A percentile compares a stretch with the other conserved stretches of the same genome.
phyloP scores from a whole-genome alignment of 2,329 filamentous ascomycete species.

The Pleomassaria siparia region DNA sequence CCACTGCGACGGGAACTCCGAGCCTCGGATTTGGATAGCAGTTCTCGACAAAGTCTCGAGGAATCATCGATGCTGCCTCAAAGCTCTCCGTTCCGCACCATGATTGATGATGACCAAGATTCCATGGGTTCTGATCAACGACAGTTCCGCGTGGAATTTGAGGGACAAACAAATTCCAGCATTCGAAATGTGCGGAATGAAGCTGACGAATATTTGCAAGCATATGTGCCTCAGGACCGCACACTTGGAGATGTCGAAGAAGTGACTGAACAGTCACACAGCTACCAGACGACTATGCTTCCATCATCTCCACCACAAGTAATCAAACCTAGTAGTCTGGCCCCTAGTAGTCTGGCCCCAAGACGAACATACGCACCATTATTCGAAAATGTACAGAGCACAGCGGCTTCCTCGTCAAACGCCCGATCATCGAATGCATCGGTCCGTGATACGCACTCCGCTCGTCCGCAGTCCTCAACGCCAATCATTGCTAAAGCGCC shows the following conservation, averaged over 20 bases:
- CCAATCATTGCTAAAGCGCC: constrained; percentile 4
- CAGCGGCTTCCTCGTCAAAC: background rate
- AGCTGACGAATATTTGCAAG: constrained; percentile 35
- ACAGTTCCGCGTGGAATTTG: constrained; percentile 35
- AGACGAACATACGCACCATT: constrained; percentile 18
- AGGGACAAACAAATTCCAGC: constrained; percentile 26
- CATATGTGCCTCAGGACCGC: constrained; percentile 36
- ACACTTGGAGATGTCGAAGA: constrained; percentile 36
- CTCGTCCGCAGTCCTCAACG: constrained; percentile 2
- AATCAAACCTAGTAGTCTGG: constrained; percentile 19
- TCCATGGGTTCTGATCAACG: constrained; percentile 34
- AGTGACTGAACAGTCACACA: constrained; percentile 37
- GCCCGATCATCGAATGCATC: background rate
- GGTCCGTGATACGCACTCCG: background rate
- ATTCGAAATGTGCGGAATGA: constrained; percentile 35
- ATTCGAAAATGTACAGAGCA: constrained; percentile 6
- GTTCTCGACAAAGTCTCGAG: constrained; percentile 21
- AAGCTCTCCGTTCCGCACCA: constrained; percentile 39
- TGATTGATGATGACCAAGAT: constrained; percentile 27
- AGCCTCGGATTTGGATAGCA: constrained; percentile 27
- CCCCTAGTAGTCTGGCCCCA: constrained; percentile 19
- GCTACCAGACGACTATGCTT: constrained; percentile 16
- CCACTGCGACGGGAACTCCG: constrained; percentile 35
- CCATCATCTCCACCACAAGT: constrained; percentile 26
- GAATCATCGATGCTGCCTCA: constrained; percentile 33